Conservation (phyloP, 2,329 filamentous ascomycete genomes). For the Daldinia eschscholtzii region DNA sequence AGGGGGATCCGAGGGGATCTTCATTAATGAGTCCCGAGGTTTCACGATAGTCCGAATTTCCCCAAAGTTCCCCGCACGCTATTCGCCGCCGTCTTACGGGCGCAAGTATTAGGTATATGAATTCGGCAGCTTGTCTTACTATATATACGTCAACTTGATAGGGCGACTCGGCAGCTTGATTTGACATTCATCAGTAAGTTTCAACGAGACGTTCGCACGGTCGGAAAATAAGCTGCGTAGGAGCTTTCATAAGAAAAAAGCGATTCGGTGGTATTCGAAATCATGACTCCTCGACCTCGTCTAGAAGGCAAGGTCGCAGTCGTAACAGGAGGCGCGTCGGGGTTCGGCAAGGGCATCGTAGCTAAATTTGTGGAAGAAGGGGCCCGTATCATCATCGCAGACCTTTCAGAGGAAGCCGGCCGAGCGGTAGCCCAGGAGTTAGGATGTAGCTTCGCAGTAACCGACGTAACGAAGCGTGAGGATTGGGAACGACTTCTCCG, state of each 20-base stretch:
- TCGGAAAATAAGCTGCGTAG: neutral
- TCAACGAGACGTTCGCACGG: neutral
- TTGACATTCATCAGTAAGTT: constrained; percentile 9
- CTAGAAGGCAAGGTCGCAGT: constrained; percentile 60
- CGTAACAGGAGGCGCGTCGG: constrained; percentile 68
- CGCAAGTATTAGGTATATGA: neutral
- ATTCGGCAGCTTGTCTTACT: constrained; percentile 1
- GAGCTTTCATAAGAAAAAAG: neutral
- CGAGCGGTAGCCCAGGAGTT: constrained; percentile 60
- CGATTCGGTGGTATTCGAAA: constrained; percentile 1
- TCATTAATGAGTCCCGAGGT: constrained; percentile 26
- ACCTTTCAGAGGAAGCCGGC: constrained; percentile 68
- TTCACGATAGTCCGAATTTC: constrained; percentile 31
- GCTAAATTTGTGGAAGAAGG: constrained; percentile 71
- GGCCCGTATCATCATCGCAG: constrained; percentile 71
- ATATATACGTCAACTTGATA: neutral
- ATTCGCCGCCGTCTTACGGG: constrained; percentile 24
- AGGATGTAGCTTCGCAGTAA: constrained; percentile 58
- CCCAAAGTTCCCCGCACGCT: constrained; percentile 39
- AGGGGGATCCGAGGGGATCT: constrained; percentile 23
- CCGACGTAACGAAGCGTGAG: constrained; percentile 64
- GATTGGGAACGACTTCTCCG: constrained; percentile 67
- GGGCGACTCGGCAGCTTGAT: neutral
- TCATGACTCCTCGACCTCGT: constrained; percentile 47
- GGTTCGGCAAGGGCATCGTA: constrained; percentile 73